A percentile compares a stretch with the other conserved stretches of the same genome.
These are phyloP conservation scores for Xylaria scruposa DNA, from an alignment of 495 filamentous ascomycete species.

Conservation along the genomic window DNA sequence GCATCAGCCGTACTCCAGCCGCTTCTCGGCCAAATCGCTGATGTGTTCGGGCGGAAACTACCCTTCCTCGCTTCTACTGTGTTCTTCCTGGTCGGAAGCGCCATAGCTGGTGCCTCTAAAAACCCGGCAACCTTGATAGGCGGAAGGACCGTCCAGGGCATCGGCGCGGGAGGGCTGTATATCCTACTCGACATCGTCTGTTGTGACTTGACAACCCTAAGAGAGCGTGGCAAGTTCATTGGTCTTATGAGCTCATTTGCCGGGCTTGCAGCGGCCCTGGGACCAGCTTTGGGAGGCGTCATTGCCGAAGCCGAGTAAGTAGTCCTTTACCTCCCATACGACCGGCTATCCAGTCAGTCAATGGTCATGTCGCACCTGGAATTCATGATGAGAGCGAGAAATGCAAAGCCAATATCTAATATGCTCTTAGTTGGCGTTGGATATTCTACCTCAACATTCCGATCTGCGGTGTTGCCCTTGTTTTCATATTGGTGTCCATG, in stretches of 20 bases:
- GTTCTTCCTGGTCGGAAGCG: background rate
- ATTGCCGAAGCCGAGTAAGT: conserved; percentile 48
- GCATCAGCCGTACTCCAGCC: background rate
- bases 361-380: too few relatives aligned
- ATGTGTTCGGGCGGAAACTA: background rate
- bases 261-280: conserved; percentile 61
- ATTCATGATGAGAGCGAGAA: too few relatives aligned
- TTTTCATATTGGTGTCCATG: background rate
- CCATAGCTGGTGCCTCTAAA: background rate
- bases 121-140: background rate
- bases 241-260: conserved; percentile 63
- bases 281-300: conserved; percentile 69
- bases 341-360: too few relatives aligned
- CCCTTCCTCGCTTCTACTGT: background rate
- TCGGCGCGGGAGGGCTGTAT: background rate
- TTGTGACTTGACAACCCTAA: conserved; percentile 75
- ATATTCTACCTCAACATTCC: conserved; percentile 85
- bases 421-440: conserved; percentile 64
- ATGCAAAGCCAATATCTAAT: background rate
- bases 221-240: conserved; percentile 63
- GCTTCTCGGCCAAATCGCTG: background rate
- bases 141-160: background rate
- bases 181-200: conserved; percentile 34
- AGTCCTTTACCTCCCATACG: too few relatives aligned
- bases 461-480: conserved; percentile 59